Conservation (phyloP, 352 stramenopile species). For the Aphanomyces stellatus region DNA sequence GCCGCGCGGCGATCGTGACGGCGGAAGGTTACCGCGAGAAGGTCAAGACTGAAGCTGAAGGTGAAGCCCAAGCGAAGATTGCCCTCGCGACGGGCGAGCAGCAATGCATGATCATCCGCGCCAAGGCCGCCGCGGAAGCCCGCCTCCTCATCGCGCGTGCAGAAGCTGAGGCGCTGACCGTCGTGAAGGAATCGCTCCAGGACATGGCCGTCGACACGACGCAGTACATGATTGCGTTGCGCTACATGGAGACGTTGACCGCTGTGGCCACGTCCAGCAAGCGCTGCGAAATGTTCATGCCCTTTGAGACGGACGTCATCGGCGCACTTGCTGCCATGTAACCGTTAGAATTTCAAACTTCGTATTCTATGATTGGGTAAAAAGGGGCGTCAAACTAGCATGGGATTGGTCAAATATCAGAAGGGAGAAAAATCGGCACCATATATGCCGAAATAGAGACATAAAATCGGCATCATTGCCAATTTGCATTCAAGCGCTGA, state of each 20-base stretch:
- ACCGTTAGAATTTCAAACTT: too few relatives aligned
- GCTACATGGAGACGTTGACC: slow-evolving; percentile 25
- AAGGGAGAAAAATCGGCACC: too few relatives aligned
- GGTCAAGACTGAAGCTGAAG: slow-evolving; percentile 23
- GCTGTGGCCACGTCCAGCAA: slow-evolving; percentile 1
- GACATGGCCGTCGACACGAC: slow-evolving; percentile 22
- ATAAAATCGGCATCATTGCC: too few relatives aligned
- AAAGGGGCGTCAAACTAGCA: too few relatives aligned
- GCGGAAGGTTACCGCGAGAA: slow-evolving; percentile 24
- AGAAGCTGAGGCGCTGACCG: slow-evolving; percentile 20
- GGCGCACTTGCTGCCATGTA: slow-evolving; percentile 16
- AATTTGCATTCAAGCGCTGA: too few relatives aligned
- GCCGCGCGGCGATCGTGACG: slow-evolving; percentile 25
- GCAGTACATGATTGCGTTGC: slow-evolving; percentile 27
- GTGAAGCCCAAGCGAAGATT: slow-evolving; percentile 23
- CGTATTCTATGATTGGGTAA: too few relatives aligned
- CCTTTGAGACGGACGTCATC: slow-evolving; percentile 24
- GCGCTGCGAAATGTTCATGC: slow-evolving; percentile 23
- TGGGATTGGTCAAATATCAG: too few relatives aligned
- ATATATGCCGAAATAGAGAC: too few relatives aligned
- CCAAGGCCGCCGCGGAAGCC: slow-evolving; percentile 22
- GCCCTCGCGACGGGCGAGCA: slow-evolving; percentile 21
- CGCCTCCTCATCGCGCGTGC: slow-evolving; percentile 16
- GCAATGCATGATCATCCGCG: slow-evolving; percentile 22
- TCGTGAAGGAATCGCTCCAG: slow-evolving; percentile 24